phyloP scores from a whole-genome alignment of 2,329 filamentous ascomycete species.

The Fusarium sterilihyphosum region DNA sequence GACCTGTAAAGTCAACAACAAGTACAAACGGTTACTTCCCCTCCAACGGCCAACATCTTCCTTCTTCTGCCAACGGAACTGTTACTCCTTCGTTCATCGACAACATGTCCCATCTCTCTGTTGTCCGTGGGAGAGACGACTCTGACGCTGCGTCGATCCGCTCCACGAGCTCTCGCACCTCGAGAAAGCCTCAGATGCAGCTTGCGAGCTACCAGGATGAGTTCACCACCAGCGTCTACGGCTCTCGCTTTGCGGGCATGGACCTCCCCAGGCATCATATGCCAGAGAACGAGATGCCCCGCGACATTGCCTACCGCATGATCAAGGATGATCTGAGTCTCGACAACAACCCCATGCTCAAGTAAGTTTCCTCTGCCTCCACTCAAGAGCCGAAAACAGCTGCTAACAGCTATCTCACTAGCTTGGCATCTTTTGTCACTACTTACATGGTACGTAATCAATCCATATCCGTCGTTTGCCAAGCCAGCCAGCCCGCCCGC shows the following conservation, averaged over 20 bases:
- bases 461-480: slow-evolving; percentile 9
- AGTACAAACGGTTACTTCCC: slow-evolving; percentile 45
- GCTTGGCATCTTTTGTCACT: slow-evolving; percentile 91
- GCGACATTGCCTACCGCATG: slow-evolving; percentile 93
- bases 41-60: slow-evolving; percentile 29
- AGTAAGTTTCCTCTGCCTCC: slow-evolving; percentile 63
- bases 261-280: slow-evolving; percentile 87
- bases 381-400: neutral
- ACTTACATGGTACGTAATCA: slow-evolving; percentile 82
- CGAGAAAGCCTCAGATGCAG: slow-evolving; percentile 52
- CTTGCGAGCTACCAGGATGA: slow-evolving; percentile 63
- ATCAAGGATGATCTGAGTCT: slow-evolving; percentile 94
- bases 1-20: slow-evolving; percentile 42
- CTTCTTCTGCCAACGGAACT: slow-evolving; percentile 42
- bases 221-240: slow-evolving; percentile 86
- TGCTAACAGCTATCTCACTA: slow-evolving; percentile 48
- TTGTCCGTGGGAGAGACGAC: slow-evolving; percentile 52
- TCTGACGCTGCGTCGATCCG: slow-evolving; percentile 44
- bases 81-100: slow-evolving; percentile 27
- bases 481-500: slow-evolving; percentile 3
- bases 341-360: slow-evolving; percentile 90
- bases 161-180: slow-evolving; percentile 39
- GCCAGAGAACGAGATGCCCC: slow-evolving; percentile 90
- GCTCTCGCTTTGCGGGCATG: slow-evolving; percentile 81
- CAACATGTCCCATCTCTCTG: slow-evolving; percentile 63